Evolutionary conservation across 345 rosid genomes (phyloP).

Genomic region (Bruguiera parviflora): DNA sequence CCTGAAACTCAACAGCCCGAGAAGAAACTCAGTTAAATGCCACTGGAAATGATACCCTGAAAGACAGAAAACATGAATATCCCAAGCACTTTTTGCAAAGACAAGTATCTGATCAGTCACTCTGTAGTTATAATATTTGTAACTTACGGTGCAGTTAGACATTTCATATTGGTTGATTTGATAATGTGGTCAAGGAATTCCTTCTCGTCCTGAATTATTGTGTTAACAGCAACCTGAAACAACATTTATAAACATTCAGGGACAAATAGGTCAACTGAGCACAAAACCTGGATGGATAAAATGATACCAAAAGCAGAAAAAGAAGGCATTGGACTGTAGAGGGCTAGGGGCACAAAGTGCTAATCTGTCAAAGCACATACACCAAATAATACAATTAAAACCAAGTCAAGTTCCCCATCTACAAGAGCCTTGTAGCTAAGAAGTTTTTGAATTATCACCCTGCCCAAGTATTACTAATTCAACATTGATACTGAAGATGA

Average conservation of each 20-base stretch:
- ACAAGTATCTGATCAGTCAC: neutral
- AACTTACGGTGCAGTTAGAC: conserved; percentile 76
- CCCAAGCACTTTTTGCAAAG: neutral
- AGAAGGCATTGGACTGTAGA: neutral
- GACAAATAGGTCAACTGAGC: neutral
- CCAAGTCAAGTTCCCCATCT: neutral
- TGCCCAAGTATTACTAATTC: neutral
- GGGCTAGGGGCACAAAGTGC: neutral
- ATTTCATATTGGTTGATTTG: conserved; percentile 77
- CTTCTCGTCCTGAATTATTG: conserved; percentile 59
- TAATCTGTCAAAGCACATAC: too few relatives aligned
- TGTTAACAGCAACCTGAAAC: conserved; percentile 74
- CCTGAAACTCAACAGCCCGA: conserved; percentile 38
- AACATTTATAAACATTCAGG: conserved; percentile 2
- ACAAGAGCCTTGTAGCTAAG: neutral
- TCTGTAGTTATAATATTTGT: neutral
- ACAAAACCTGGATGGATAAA: neutral
- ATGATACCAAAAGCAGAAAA: neutral
- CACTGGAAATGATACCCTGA: neutral
- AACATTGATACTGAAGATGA: neutral
- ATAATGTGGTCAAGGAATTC: conserved; percentile 67
- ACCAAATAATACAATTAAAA: too few relatives aligned
- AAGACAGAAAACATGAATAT: neutral
- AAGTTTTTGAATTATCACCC: neutral
- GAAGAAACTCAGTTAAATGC: neutral